Evolutionary conservation across 768 basidiomycete species (phyloP), one percentile per base, ranked within the genome.

Genomic region (Amanita rimosa): DNA sequence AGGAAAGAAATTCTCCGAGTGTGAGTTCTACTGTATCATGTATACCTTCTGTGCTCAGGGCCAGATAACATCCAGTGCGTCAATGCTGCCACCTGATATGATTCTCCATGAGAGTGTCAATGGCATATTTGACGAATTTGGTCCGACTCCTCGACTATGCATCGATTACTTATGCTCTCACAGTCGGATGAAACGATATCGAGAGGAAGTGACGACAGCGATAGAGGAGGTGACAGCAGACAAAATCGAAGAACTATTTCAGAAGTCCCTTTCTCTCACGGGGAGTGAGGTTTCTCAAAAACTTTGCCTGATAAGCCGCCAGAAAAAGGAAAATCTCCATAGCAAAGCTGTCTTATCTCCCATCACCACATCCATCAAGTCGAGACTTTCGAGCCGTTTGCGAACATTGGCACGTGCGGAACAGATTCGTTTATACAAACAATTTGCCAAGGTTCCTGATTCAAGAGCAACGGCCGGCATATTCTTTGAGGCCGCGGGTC

Each of bases 291-390:
- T 54, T 22, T 53, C 52, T 47, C 50, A 48, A 38, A 52, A 55
- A 48, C 49, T 58, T 52, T 48, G 48, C 43, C 52, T 57, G 19
- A 41, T 55, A 49, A 53, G 51, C 29, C 59, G 59, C 48, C 17
- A 49, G 40, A 40, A 49, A 42, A 48, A 13, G 46, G 38, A 53
- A 13, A 36, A 52, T 29, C 43, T 56, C 34, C 16, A 38, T 26
- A 53, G 51, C 48, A 34, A 11, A 46, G 27, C 48, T 17, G 38
- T 54, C 44, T 43, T 54, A 13, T 48, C 26, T 47, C 53, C 45
- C 27, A 60, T 54, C 36, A 58, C 53, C 29, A 35, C 39, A 22
- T 33, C 24, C 29, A 51, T 52, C 34, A 45, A 42, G 46, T 55
- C 51, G 42, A 53, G 38, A 42, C 52, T 52, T 33, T 54, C 55